Evolutionary conservation across 495 filamentous ascomycete species (phyloP).

Genomic region (Articulospora tetracladia): DNA sequence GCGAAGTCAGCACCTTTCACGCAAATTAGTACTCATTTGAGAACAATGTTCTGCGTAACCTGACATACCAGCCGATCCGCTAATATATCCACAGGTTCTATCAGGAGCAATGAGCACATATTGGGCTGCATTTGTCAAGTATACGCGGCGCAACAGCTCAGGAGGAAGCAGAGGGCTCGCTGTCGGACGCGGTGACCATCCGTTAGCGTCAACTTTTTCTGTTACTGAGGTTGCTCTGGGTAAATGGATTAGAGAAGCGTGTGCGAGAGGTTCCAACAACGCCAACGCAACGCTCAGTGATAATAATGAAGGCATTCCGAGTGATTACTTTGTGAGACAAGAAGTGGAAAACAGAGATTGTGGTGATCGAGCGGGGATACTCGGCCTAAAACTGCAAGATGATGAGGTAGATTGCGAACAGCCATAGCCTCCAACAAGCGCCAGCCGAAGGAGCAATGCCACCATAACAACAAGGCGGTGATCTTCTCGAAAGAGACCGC

Average conservation of each 20-base stretch:
- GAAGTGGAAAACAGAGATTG: background rate
- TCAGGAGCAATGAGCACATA: background rate
- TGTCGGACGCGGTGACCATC: conserved; percentile 1
- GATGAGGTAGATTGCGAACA: background rate
- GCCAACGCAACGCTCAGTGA: background rate
- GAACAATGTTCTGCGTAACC: background rate
- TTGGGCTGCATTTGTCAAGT: background rate
- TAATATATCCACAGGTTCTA: background rate
- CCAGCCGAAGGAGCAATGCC: background rate
- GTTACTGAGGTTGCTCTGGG: background rate
- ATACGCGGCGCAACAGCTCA: background rate
- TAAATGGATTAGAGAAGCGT: background rate
- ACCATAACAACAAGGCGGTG: background rate
- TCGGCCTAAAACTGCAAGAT: background rate
- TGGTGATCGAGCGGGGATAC: background rate
- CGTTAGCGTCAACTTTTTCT: background rate
- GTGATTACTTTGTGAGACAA: background rate
- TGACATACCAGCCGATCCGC: background rate
- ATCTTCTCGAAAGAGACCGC: background rate
- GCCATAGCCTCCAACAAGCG: background rate
- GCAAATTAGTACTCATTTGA: background rate
- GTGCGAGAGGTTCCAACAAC: background rate
- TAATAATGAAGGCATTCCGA: background rate
- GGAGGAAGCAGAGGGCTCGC: background rate
- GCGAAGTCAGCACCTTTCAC: background rate